These are phyloP conservation scores for Endocalyx cinctus DNA, from an alignment of 2,329 filamentous ascomycete species.

Conservation along the genomic window DNA sequence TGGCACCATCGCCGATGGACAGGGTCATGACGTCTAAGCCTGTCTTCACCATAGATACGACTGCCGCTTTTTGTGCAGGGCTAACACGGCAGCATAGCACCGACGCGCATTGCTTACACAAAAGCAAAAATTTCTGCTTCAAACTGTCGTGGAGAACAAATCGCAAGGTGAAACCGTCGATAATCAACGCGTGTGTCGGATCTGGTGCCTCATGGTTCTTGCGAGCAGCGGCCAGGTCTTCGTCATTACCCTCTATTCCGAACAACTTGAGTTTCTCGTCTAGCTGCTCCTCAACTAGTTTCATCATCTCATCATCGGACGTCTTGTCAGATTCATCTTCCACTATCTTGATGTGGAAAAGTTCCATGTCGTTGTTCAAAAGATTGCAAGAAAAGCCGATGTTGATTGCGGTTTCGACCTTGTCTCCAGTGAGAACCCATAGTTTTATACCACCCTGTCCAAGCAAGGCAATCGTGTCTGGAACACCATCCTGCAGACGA, in stretches of 20 bases:
- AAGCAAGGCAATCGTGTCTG: conserved; percentile 88
- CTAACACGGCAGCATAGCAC: conserved; percentile 97
- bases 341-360: conserved; percentile 82
- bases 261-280: conserved; percentile 71
- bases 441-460: conserved; percentile 95
- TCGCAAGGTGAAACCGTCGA: conserved; percentile 90
- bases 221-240: conserved; percentile 74
- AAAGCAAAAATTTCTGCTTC: conserved; percentile 86
- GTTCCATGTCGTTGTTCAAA: conserved; percentile 94
- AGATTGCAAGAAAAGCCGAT: conserved; percentile 99
- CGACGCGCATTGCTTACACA: conserved; percentile 96
- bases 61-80: conserved; percentile 94
- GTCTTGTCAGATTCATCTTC: conserved; percentile 59
- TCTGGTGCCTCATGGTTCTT: conserved; percentile 81
- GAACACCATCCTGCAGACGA: conserved; percentile 91
- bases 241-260: conserved; percentile 75
- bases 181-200: conserved; percentile 85
- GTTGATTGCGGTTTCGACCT: conserved; percentile 98
- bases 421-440: conserved; percentile 97
- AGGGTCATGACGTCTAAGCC: conserved; percentile 95
- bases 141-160: conserved; percentile 77
- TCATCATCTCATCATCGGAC: conserved; percentile 45
- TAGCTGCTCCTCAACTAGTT: conserved; percentile 63
- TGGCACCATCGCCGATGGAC: conserved; percentile 88
- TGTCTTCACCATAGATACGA: conserved; percentile 91